Evolutionary conservation across 805 yeast genomes (phyloP).

Genomic region (Schwanniomyces polymorphus): DNA sequence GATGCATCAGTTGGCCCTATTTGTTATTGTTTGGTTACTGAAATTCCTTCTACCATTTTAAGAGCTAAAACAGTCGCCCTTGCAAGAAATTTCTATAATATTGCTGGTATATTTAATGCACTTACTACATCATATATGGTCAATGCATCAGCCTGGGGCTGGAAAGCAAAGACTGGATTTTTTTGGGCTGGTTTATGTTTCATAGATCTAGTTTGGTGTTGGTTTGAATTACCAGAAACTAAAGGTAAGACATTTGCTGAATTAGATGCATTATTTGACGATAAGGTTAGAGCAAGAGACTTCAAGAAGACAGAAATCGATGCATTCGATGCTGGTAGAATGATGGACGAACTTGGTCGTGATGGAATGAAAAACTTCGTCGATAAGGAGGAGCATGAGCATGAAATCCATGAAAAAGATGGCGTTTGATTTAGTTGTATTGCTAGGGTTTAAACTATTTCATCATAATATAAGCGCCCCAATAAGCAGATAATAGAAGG

Average conservation of each 20-base stretch:
- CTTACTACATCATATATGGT: conserved; percentile 51
- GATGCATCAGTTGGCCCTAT: conserved; percentile 29
- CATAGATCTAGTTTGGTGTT: conserved; percentile 18
- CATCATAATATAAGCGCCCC: too few relatives aligned
- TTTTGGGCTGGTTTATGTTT: conserved; percentile 39
- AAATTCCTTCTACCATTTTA: conserved; percentile 38
- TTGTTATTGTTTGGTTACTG: conserved; percentile 38
- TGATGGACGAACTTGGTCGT: conserved; percentile 28
- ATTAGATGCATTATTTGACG: conserved; percentile 33
- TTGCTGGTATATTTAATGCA: conserved; percentile 31
- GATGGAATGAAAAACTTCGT: conserved; percentile 24
- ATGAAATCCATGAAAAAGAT: too few relatives aligned
- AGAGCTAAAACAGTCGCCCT: conserved; percentile 41
- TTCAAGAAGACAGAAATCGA: conserved; percentile 26
- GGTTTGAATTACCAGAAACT: conserved; percentile 37
- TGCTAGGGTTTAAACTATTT: too few relatives aligned
- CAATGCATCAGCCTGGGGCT: conserved; percentile 45
- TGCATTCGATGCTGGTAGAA: conserved; percentile 31
- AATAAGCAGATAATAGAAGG: too few relatives aligned
- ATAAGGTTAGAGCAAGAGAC: conserved; percentile 15
- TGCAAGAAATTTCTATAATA: conserved; percentile 30
- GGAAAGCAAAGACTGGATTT: conserved; percentile 52
- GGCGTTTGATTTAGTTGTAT: too few relatives aligned
- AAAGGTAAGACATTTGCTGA: conserved; percentile 38
- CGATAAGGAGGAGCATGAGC: too few relatives aligned